These are phyloP conservation scores for Deinandra increscens DNA, from an alignment of 129 eudicot genomes.

Conservation along the genomic window DNA sequence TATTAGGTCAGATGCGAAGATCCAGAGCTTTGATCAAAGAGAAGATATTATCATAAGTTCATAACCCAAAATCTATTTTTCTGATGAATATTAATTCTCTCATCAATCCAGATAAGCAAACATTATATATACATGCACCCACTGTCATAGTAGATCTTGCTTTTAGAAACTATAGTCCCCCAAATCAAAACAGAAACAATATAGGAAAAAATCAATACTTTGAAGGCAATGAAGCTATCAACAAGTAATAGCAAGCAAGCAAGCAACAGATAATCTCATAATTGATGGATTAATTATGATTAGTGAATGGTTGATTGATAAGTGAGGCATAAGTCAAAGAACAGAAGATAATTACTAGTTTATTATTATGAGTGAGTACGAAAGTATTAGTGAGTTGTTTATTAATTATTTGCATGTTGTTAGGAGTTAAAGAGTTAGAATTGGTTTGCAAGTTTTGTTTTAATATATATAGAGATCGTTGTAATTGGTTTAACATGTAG, in stretches of 20 bases:
- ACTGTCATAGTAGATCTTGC: slow-evolving; percentile 30
- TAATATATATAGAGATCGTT: too few species aligned
- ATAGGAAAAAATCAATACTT: slow-evolving; percentile 9
- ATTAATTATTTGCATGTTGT: too few species aligned
- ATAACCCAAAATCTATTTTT: slow-evolving; percentile 10
- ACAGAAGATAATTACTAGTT: too few species aligned
- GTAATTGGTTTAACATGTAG: too few species aligned
- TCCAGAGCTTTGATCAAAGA: not conserved
- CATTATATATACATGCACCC: slow-evolving; percentile 5
- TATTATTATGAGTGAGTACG: too few species aligned
- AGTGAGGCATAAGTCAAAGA: too few species aligned
- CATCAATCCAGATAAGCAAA: slow-evolving; percentile 22
- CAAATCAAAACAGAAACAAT: not conserved
- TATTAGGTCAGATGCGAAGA: not conserved
- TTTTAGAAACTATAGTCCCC: not conserved
- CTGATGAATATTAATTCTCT: not conserved
- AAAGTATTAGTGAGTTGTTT: too few species aligned
- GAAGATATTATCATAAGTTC: not conserved
- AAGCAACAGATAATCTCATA: slow-evolving; percentile 22
- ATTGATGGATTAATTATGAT: too few species aligned
- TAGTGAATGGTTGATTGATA: too few species aligned
- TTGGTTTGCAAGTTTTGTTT: too few species aligned
- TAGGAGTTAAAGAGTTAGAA: too few species aligned
- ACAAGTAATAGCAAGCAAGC: slow-evolving; percentile 25
- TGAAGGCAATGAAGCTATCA: slow-evolving; percentile 19